Percentiles rank a stretch among this genome's conserved stretches.
Conservation (phyloP, 345 rosid genomes). For the Boechera stricta region DNA sequence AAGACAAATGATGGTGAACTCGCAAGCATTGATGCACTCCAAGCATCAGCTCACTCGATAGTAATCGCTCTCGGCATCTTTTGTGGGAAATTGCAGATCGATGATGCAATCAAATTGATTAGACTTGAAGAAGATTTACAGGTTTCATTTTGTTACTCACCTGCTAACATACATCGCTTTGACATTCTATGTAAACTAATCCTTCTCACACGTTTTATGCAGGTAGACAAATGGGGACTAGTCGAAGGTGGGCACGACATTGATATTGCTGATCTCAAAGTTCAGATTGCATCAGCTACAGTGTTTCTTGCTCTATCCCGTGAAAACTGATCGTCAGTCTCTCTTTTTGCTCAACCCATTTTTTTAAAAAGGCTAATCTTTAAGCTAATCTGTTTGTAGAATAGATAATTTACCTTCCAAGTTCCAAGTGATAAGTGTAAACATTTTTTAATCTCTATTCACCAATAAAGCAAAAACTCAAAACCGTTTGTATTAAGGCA, state of each 20-base stretch:
- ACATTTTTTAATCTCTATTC: neutral
- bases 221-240: conserved; percentile 96
- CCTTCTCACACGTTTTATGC: conserved; percentile 37
- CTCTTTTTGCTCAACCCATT: neutral
- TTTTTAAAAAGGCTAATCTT: neutral
- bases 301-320: conserved; percentile 89
- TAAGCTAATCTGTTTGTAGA: conserved; percentile 38
- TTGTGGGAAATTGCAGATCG: conserved; percentile 76
- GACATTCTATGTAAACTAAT: conserved; percentile 21
- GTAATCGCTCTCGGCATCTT: conserved; percentile 70
- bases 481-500: neutral
- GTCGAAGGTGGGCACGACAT: conserved; percentile 97
- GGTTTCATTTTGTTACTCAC: conserved; percentile 50
- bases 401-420: conserved; percentile 13
- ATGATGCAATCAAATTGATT: conserved; percentile 83
- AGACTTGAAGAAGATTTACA: conserved; percentile 98
- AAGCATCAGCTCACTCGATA: conserved; percentile 83
- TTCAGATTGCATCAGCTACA: conserved; percentile 79
- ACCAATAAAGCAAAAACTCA: conserved; percentile 3
- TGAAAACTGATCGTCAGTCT: conserved; percentile 39
- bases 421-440: neutral
- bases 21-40: conserved; percentile 89
- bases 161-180: conserved; percentile 12
- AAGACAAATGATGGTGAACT: conserved; percentile 77
- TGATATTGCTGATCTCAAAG: conserved; percentile 93